These are phyloP conservation scores for Wickerhamiella azyma DNA, from an alignment of 805 yeast genomes.

Conservation along the genomic window DNA sequence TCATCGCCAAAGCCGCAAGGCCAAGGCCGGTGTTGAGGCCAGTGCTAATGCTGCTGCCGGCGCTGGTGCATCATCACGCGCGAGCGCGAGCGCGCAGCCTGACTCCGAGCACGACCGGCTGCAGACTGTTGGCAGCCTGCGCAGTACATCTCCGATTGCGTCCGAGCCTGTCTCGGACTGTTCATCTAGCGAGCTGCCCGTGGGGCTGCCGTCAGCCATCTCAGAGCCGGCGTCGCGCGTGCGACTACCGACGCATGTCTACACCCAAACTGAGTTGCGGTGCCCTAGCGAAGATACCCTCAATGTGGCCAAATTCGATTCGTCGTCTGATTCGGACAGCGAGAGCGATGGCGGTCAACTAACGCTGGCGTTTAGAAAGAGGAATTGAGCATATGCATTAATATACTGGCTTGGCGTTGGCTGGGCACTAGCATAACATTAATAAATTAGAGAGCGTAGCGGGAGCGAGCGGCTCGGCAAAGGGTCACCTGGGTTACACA, in stretches of 20 bases:
- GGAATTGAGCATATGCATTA: neutral
- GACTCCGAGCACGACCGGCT: too few species aligned
- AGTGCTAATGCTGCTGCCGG: too few species aligned
- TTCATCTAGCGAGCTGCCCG: neutral
- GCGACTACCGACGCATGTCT: neutral
- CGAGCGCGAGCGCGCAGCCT: too few species aligned
- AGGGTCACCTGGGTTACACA: too few species aligned
- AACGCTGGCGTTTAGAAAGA: constrained; percentile 13
- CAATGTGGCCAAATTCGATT: neutral
- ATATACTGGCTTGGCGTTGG: too few species aligned
- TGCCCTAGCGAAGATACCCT: constrained; percentile 8
- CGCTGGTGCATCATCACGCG: too few species aligned
- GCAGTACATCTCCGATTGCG: neutral
- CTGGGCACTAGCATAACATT: too few species aligned
- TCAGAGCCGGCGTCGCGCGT: constrained; percentile 1
- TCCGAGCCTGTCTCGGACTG: neutral
- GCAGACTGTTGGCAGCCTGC: too few species aligned
- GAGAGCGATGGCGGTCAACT: constrained; percentile 19
- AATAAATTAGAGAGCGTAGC: too few species aligned
- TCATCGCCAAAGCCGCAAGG: neutral
- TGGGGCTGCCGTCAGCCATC: neutral
- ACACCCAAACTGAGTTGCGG: neutral
- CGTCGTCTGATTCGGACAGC: constrained; percentile 6
- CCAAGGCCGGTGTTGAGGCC: neutral
- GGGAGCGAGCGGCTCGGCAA: too few species aligned